Percentiles rank a stretch among this genome's conserved stretches.
Evolutionary conservation across 805 yeast species (phyloP).

Genomic region (Kuraishia ogatae): DNA sequence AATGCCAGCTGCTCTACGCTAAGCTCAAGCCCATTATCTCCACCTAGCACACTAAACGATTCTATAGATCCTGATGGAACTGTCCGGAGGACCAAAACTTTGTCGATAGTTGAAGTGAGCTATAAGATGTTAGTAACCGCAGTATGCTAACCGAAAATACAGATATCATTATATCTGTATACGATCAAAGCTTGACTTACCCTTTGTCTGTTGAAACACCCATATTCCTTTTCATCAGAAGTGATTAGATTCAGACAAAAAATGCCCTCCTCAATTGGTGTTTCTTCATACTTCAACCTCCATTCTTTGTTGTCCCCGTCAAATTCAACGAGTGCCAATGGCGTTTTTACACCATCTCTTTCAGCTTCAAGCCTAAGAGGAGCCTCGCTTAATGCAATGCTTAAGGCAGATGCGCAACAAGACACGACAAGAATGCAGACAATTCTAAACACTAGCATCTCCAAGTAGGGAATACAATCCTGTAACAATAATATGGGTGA

Average conservation of each 20-base stretch:
- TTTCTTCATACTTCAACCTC: background rate
- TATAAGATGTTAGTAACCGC: background rate
- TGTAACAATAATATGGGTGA: too few relatives aligned
- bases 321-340: background rate
- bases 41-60: background rate
- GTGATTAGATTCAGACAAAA: background rate
- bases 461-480: too few relatives aligned
- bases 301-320: background rate
- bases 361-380: background rate
- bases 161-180: too few relatives aligned
- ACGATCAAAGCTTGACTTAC: too few relatives aligned
- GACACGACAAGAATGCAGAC: background rate
- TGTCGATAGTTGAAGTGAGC: background rate
- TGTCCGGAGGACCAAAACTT: background rate
- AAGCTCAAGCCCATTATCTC: background rate
- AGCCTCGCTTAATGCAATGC: background rate
- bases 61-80: background rate
- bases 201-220: background rate
- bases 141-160: too few relatives aligned
- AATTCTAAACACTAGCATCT: background rate
- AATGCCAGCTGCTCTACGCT: background rate
- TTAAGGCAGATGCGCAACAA: background rate
- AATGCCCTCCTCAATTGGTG: background rate
- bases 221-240: background rate
- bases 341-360: background rate